Base-by-base conservation (phyloP, 2,329 filamentous ascomycete species). In the Metarhizium brunneum region DNA sequence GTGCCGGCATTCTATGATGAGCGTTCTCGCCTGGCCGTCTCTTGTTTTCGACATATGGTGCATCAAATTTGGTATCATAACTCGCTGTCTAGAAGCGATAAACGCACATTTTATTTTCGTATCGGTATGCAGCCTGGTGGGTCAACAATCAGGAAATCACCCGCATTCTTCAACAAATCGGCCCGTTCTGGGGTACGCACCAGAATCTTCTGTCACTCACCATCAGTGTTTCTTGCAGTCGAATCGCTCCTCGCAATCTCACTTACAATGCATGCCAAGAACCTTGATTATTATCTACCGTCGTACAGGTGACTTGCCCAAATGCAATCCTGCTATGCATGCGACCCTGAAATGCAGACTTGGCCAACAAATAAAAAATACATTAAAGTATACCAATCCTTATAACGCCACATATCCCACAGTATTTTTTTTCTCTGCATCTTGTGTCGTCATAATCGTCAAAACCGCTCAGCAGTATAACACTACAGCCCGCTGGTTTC, bases 361-460 rank as follows among this genome's bases (percentile, higher is more conserved):
- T 29, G 20, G n/a, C 45, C 45, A 48, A 30, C 45, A 25, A 47
- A 30, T 14, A 16, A 48, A 48, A 48, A 6, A 45, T 8, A 16
- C 11, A 40, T 40, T 13, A 40, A 20, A n/a, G 20, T 45, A 45
- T 18, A 45, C n/a, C 42, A 8, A 45, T 43, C 16, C 36, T 38
- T 36, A 25, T 43, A 57, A 52, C 55, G 55, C 53, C 25, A 29
- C 51, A n/a, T 43, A 52, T 16, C n/a, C 48, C 48, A 48, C 10
- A 30, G 13, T 30, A 30, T 48, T 48, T 48, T 14, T 48, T 47
- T 40, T 36, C n/a, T 20, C 25, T 25, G 25, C 25, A 25, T 29
- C 10, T 42, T 36, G 13, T 42, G 29, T 53, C 20, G 35, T 52
- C 45, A 35, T 54, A n/a, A 35, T 54, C 47, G 25, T 53, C 45